These are phyloP conservation scores for Haberlea rhodopensis DNA, from an alignment of 257 asterid species.

Conservation along the genomic window DNA sequence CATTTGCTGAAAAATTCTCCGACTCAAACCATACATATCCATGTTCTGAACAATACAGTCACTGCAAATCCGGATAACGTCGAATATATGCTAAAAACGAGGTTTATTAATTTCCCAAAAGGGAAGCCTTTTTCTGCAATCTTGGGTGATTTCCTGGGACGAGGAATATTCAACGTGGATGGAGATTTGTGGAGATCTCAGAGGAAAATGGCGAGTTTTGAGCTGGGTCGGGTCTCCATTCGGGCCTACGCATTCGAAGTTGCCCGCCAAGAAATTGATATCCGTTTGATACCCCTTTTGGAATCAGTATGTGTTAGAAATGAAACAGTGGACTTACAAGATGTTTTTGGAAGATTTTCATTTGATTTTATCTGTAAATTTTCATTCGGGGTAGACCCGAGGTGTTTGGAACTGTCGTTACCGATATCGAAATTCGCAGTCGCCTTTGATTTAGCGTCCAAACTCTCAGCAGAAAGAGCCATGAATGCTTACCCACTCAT, in stretches of 20 bases:
- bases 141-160: conserved; percentile 62
- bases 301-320: conserved; percentile 9
- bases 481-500: conserved; percentile 36
- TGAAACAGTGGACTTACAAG: conserved; percentile 37
- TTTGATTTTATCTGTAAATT: conserved; percentile 47
- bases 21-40: conserved; percentile 53
- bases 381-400: conserved; percentile 50
- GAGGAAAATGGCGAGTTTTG: conserved; percentile 40
- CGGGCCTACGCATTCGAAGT: conserved; percentile 41
- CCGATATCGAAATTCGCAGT: conserved; percentile 40
- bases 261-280: conserved; percentile 35
- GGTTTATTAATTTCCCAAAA: conserved; percentile 59
- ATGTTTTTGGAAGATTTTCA: conserved; percentile 39
- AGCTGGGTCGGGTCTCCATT: conserved; percentile 32
- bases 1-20: conserved; percentile 58
- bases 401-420: conserved; percentile 35
- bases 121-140: conserved; percentile 61
- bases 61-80: conserved; percentile 64
- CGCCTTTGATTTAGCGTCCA: conserved; percentile 43
- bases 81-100: conserved; percentile 60
- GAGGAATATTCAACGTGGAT: conserved; percentile 73
- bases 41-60: conserved; percentile 59
- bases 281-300: conserved; percentile 40
- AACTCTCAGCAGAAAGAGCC: conserved; percentile 46
- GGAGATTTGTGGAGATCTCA: conserved; percentile 50